phyloP scores from a whole-genome alignment of 2,329 filamentous ascomycete species.

The Cladorrhinum sp. region DNA sequence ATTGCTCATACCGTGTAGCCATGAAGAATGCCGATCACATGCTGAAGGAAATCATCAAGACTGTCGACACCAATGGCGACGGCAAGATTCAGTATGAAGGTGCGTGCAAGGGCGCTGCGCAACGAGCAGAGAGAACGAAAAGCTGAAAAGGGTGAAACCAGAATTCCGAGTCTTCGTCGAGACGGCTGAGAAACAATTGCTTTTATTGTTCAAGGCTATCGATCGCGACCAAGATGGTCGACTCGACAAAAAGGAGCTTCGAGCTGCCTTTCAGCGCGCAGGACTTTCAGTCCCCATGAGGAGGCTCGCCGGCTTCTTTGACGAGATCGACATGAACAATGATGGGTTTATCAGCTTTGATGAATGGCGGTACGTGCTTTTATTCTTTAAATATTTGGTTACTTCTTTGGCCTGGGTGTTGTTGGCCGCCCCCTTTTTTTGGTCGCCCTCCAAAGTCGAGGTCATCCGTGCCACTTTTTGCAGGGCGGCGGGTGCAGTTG shows the following conservation, averaged over 20 bases:
- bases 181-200: constrained; percentile 80
- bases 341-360: constrained; percentile 87
- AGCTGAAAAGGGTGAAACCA: constrained; percentile 36
- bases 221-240: constrained; percentile 82
- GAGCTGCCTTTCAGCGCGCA: constrained; percentile 70
- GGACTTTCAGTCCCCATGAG: constrained; percentile 75
- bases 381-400: constrained; percentile 7
- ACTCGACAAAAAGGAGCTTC: constrained; percentile 82
- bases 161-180: constrained; percentile 90
- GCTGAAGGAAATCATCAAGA: constrained; percentile 73
- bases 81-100: constrained; percentile 89
- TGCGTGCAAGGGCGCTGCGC: constrained; percentile 39
- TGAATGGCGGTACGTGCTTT: constrained; percentile 85
- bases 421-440: constrained; percentile 13
- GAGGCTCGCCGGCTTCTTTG: constrained; percentile 81
- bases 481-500: not conserved
- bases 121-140: constrained; percentile 8
- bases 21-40: constrained; percentile 90
- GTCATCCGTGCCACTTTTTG: constrained; percentile 5
- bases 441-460: not conserved
- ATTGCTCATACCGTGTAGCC: constrained; percentile 38
- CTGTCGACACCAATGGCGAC: constrained; percentile 81
- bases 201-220: constrained; percentile 78
- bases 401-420: constrained; percentile 9
- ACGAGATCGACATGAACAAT: constrained; percentile 82